Conservation (phyloP, 2,329 filamentous ascomycete genomes). For the Fusarium temperatum region DNA sequence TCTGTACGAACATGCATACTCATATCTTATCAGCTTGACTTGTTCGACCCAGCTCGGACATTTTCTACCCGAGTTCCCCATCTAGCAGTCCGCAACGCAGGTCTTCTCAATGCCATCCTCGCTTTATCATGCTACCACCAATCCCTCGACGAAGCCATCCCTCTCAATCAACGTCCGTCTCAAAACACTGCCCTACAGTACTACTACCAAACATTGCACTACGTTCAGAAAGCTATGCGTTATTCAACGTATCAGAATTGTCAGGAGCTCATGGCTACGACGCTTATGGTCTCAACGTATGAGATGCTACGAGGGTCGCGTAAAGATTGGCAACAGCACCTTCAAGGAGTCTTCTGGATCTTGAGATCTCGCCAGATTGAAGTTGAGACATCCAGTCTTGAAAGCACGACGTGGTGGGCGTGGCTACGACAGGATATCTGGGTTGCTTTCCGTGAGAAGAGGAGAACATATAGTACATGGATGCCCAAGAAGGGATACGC, state of each 20-base stretch:
- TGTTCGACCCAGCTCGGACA: constrained; percentile 34
- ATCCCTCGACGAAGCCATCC: constrained; percentile 11
- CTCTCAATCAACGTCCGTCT: background rate
- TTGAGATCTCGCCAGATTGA: constrained; percentile 69
- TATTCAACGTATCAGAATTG: constrained; percentile 66
- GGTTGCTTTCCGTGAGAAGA: constrained; percentile 68
- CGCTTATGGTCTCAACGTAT: constrained; percentile 69
- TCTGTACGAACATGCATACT: background rate
- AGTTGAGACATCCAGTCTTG: constrained; percentile 64
- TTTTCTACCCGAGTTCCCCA: constrained; percentile 36
- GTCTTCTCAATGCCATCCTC: constrained; percentile 65
- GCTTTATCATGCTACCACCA: constrained; percentile 55
- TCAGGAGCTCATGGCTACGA: constrained; percentile 66
- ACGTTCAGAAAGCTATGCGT: constrained; percentile 67
- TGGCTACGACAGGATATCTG: constrained; percentile 74
- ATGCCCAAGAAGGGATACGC: constrained; percentile 58
- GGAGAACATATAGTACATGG: constrained; percentile 67
- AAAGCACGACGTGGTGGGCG: constrained; percentile 70
- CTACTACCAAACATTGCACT: constrained; percentile 70
- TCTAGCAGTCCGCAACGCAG: constrained; percentile 53
- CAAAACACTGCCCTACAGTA: constrained; percentile 53
- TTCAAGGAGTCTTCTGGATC: constrained; percentile 73
- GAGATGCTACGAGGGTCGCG: constrained; percentile 68
- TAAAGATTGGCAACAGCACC: constrained; percentile 67
- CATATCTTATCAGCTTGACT: constrained; percentile 19